phyloP scores from a whole-genome alignment of 805 yeast species.

The Barnettozyma californica region DNA sequence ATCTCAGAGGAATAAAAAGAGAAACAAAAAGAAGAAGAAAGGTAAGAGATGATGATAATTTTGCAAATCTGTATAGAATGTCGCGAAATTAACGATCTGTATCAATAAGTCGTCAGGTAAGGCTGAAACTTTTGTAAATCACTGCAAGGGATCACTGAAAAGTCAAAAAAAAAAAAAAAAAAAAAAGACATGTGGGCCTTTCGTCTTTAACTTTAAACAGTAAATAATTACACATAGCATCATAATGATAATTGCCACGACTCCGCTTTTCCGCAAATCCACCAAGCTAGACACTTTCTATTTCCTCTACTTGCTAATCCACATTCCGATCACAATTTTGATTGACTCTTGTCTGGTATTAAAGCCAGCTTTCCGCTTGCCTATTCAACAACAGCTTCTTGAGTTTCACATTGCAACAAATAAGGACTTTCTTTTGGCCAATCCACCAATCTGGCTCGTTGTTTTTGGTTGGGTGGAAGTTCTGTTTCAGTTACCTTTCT shows the following conservation, averaged over 20 bases:
- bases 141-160: background rate
- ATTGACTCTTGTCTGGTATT: constrained; percentile 72
- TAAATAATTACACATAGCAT: background rate
- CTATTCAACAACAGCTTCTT: constrained; percentile 44
- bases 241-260: background rate
- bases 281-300: constrained; percentile 38
- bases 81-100: background rate
- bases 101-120: too few species aligned
- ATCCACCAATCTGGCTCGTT: constrained; percentile 67
- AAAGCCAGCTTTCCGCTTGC: constrained; percentile 44
- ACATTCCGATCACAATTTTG: constrained; percentile 68
- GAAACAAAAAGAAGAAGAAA: constrained; percentile 5
- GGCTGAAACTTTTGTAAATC: background rate
- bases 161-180: too few species aligned
- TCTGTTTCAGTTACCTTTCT: constrained; percentile 74
- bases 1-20: constrained; percentile 4
- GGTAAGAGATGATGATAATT: background rate
- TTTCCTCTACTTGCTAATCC: constrained; percentile 51
- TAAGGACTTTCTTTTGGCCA: constrained; percentile 62
- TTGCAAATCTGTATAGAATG: background rate
- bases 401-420: constrained; percentile 57
- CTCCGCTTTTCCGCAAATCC: constrained; percentile 15
- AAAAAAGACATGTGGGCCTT: background rate
- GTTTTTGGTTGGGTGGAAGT: constrained; percentile 70
- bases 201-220: background rate